Evolutionary conservation across 176 grass and related monocot species (phyloP).

Genomic region (Thalia dealbata): DNA sequence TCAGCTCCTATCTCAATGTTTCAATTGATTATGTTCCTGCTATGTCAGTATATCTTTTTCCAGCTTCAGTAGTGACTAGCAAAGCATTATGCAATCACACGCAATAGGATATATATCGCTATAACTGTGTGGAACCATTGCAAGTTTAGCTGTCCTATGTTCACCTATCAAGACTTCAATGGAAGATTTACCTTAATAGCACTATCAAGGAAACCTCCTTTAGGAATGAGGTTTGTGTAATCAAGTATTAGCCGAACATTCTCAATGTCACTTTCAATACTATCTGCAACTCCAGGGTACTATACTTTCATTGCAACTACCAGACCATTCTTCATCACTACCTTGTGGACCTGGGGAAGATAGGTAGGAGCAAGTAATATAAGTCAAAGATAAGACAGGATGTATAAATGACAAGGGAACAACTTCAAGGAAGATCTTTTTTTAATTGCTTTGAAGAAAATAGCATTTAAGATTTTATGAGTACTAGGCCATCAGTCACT

Average conservation of each 20-base stretch:
- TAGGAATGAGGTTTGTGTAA: slow-evolving; percentile 94
- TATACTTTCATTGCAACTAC: slow-evolving; percentile 95
- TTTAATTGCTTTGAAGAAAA: not conserved
- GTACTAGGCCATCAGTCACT: not conserved
- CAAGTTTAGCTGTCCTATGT: not conserved
- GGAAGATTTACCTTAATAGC: slow-evolving; percentile 67
- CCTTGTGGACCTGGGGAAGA: slow-evolving; percentile 56
- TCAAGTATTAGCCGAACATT: slow-evolving; percentile 76
- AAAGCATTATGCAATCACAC: not conserved
- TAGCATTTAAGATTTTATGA: not conserved
- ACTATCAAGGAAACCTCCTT: slow-evolving; percentile 94
- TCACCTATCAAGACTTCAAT: not conserved
- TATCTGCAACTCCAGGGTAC: slow-evolving; percentile 89
- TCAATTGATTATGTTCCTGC: no score
- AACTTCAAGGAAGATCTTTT: not conserved
- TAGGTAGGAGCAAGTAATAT: not conserved
- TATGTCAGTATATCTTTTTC: no score
- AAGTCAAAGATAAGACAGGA: slow-evolving; percentile 4
- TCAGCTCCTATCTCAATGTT: no score
- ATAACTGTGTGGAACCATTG: no score
- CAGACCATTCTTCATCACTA: slow-evolving; percentile 65
- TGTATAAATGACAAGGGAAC: slow-evolving; percentile 1
- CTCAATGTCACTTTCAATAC: slow-evolving; percentile 94
- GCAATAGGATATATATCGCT: not conserved
- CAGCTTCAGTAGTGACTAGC: no score